A percentile compares a stretch with the other conserved stretches of the same genome.
These are phyloP conservation scores for Silene uniflora DNA, from an alignment of 148 eudicot genomes.

Conservation along the genomic window DNA sequence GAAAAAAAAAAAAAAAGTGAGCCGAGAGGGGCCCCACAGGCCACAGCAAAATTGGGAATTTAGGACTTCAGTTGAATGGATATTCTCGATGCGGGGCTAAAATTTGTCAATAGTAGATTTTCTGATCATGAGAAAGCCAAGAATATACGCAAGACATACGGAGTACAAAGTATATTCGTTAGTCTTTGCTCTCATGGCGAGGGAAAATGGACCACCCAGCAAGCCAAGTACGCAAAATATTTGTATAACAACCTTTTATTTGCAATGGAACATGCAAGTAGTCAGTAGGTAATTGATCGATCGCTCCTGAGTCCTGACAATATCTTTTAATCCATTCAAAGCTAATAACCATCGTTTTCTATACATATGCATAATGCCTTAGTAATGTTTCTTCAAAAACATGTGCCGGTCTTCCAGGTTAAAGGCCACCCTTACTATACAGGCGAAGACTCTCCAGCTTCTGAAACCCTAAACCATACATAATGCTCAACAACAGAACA, in stretches of 20 bases:
- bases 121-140: background rate
- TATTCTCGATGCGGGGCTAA: too few species aligned
- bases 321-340: background rate
- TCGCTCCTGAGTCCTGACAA: background rate
- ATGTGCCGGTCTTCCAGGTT: background rate
- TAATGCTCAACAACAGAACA: slow-evolving; percentile 24
- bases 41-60: too few species aligned
- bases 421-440: slow-evolving; percentile 13
- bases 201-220: background rate
- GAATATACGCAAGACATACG: background rate
- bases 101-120: too few species aligned
- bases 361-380: background rate
- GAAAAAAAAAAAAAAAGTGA: too few species aligned
- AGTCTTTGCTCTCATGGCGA: background rate
- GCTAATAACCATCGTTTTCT: background rate
- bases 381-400: background rate
- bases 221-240: background rate
- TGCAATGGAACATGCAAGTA: background rate
- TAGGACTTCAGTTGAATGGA: too few species aligned
- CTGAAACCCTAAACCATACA: slow-evolving; percentile 14
- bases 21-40: too few species aligned
- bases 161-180: background rate
- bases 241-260: background rate
- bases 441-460: slow-evolving; percentile 15
- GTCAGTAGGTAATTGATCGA: background rate